phyloP scores from a whole-genome alignment of 331 rosid species.

The Pyrus hybrid region DNA sequence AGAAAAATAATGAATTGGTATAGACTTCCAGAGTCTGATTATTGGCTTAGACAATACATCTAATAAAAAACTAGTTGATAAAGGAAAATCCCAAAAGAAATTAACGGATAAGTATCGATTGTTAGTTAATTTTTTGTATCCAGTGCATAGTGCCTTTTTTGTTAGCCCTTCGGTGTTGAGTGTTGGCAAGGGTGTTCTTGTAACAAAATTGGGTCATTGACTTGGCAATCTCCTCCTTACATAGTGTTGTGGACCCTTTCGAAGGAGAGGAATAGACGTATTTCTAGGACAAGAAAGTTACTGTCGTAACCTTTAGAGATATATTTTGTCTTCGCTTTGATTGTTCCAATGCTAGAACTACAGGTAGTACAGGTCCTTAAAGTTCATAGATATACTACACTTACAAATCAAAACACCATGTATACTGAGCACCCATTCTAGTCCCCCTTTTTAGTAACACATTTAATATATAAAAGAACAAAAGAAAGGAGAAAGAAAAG shows the following conservation, averaged over 20 bases:
- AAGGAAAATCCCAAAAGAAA: background rate
- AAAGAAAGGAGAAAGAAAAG: background rate
- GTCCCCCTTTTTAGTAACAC: background rate
- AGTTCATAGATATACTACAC: background rate
- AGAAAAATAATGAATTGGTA: background rate
- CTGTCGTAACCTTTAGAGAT: background rate
- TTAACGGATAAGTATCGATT: background rate
- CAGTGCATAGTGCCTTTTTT: background rate
- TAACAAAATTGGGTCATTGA: background rate
- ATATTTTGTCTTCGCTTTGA: background rate
- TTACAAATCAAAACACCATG: background rate
- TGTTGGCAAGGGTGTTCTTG: background rate
- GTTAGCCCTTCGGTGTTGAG: background rate
- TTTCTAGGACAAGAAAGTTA: background rate
- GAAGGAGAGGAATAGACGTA: background rate
- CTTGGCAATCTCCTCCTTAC: background rate
- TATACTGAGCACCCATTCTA: background rate
- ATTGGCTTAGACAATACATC: background rate
- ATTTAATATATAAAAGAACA: background rate
- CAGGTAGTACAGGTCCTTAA: background rate
- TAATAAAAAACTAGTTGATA: background rate
- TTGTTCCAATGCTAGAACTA: background rate
- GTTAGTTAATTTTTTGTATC: background rate
- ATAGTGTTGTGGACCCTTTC: background rate
- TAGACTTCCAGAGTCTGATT: background rate